A percentile compares a stretch with the other conserved stretches of the same genome.
These are phyloP conservation scores for Alternaria postmessia DNA, from an alignment of 2,329 filamentous ascomycete species.

Conservation along the genomic window DNA sequence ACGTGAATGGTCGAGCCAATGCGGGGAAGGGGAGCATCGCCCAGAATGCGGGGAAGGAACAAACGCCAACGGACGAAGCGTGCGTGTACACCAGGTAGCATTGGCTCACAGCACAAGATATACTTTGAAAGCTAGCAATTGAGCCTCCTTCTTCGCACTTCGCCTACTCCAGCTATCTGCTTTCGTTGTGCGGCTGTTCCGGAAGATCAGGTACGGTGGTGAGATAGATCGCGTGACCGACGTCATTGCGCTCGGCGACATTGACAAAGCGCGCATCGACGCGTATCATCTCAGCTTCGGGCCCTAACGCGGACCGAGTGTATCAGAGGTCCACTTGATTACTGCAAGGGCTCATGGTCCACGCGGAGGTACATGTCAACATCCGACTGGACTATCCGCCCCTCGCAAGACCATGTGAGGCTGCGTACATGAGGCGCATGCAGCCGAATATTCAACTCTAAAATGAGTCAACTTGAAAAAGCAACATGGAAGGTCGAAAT, in stretches of 20 bases:
- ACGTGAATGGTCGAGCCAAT: constrained; percentile 38
- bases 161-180: constrained; percentile 12
- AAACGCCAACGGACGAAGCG: constrained; percentile 22
- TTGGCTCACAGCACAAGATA: neutral
- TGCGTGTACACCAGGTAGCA: constrained; percentile 9
- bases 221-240: constrained; percentile 45
- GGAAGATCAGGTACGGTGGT: constrained; percentile 25
- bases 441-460: neutral
- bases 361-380: constrained; percentile 12
- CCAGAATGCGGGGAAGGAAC: constrained; percentile 30
- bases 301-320: constrained; percentile 18
- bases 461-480: neutral
- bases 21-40: constrained; percentile 31
- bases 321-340: constrained; percentile 29
- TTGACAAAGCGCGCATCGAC: constrained; percentile 26
- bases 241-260: constrained; percentile 36
- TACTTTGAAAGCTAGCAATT: constrained; percentile 30
- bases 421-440: neutral
- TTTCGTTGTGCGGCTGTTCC: constrained; percentile 4
- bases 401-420: neutral
- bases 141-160: constrained; percentile 21
- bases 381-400: constrained; percentile 14
- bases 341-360: constrained; percentile 20
- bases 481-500: neutral
- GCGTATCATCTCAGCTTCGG: constrained; percentile 32